Evolutionary conservation across 768 basidiomycete genomes (phyloP), one percentile per base, ranked within the genome.

Genomic region (Suillus weaverae): DNA sequence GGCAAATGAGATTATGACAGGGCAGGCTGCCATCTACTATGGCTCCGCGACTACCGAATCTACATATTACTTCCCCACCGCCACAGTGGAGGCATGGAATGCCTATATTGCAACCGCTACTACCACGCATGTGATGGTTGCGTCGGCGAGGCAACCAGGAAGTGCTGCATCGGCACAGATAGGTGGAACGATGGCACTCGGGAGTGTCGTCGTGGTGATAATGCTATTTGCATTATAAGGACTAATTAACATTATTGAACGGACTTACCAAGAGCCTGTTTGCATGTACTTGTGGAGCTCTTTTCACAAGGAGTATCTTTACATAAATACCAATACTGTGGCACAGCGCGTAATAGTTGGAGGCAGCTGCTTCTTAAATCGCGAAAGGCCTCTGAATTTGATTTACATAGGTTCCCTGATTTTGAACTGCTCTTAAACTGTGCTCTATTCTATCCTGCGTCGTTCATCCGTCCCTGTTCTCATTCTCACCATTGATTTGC

Each of bases 41-140:
- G 87, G 87, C 3, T 79, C 81, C 0, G 77, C 79, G 1, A 78
- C 81, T 16, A 83, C 82, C 11, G 78, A 76, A 44, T 86, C 84
- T 26, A 86, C 85, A 13, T 85, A 83, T 68, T 75, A 83, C 20
- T 86, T 82, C 69, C 86, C 88, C 11, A 72, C 79, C 0, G 83
- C 83, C 0, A 89, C 87, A 3, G 80, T 84, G 54, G 80, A 79
- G 6, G 86, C 86, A 0, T 89, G 88, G 88, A 69, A 80, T 36
- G 72, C 77, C 4, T 87, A 83, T 67, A 79, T 86, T 22, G 73
- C 71, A 26, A 82, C 84, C 1, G 80, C 78, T 38, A 76, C 80
- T 20, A 32, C 64, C 5, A 18, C 35, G 32, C 62, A 55, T 16
- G 20, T 63, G n/a, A n/a, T 18, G 14, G 16, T 35, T 10, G 30